These are phyloP conservation scores for Celoporthe dispersa DNA, from an alignment of 2,329 filamentous ascomycete species.

Conservation along the genomic window DNA sequence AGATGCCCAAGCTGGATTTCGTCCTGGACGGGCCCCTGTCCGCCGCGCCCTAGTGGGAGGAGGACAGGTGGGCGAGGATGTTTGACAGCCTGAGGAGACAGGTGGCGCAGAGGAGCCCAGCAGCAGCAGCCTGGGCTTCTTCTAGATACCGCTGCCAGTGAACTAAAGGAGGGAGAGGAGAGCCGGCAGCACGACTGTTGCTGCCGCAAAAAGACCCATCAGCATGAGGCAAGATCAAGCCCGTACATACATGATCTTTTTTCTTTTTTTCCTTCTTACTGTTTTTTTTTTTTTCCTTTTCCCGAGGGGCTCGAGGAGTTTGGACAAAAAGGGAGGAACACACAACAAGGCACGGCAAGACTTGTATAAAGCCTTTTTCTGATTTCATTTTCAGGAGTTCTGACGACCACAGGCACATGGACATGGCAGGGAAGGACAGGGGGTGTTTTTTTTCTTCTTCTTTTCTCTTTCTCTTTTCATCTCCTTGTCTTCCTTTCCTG, in stretches of 20 bases:
- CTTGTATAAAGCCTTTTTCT: slow-evolving; percentile 4
- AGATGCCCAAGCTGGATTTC: slow-evolving; percentile 62
- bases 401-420: slow-evolving; percentile 4
- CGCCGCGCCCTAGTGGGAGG: slow-evolving; percentile 33
- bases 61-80: slow-evolving; percentile 37
- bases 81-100: slow-evolving; percentile 28
- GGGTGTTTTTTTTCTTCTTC: background rate
- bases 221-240: slow-evolving; percentile 2
- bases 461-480: background rate
- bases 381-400: background rate
- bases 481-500: slow-evolving; percentile 4
- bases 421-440: slow-evolving; percentile 7
- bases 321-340: slow-evolving; percentile 1
- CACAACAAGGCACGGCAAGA: slow-evolving; percentile 13
- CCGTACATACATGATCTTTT: background rate
- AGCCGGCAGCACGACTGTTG: background rate
- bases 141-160: background rate
- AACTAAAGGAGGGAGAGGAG: background rate
- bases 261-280: background rate
- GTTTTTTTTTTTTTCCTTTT: too few relatives aligned
- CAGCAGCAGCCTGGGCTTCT: background rate
- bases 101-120: background rate
- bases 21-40: slow-evolving; percentile 39
- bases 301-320: slow-evolving; percentile 17
- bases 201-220: background rate